phyloP scores from a whole-genome alignment of 208 protist species.

The Leishmania gerbilli region DNA sequence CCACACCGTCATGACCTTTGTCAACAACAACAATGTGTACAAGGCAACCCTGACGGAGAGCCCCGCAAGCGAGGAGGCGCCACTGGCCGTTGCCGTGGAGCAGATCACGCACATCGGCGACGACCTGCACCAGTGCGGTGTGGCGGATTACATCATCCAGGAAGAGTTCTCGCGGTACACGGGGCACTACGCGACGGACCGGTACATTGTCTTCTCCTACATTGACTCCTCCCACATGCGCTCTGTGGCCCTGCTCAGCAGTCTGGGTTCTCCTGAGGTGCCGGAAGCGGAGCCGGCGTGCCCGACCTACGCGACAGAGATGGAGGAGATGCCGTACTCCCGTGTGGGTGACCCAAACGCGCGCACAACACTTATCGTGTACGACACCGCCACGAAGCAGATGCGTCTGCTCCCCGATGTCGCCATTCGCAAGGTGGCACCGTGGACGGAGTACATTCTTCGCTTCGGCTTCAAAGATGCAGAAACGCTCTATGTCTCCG shows the following conservation, averaged over 20 bases:
- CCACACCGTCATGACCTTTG: constrained; percentile 59
- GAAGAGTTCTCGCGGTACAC: constrained; percentile 92
- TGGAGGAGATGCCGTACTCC: constrained; percentile 78
- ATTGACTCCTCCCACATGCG: constrained; percentile 76
- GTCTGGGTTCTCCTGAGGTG: constrained; percentile 25
- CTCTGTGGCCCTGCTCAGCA: constrained; percentile 56
- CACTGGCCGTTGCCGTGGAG: constrained; percentile 45
- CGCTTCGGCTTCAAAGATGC: constrained; percentile 82
- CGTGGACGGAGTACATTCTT: constrained; percentile 82
- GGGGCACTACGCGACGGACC: constrained; percentile 80
- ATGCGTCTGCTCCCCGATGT: constrained; percentile 55
- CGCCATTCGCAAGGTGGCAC: constrained; percentile 37
- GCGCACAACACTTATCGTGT: constrained; percentile 57
- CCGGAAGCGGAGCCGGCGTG: constrained; percentile 8
- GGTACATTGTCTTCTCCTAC: constrained; percentile 74
- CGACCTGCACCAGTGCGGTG: constrained; percentile 66
- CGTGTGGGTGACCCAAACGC: constrained; percentile 83
- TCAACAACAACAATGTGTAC: constrained; percentile 78
- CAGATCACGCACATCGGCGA: constrained; percentile 73
- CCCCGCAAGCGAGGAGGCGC: constrained; percentile 12
- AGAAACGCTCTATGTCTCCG: constrained; percentile 62
- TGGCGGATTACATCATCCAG: constrained; percentile 91
- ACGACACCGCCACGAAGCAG: constrained; percentile 34
- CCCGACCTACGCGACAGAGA: constrained; percentile 19
- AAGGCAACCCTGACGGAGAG: constrained; percentile 51